These are phyloP conservation scores for Gossypium schwendimanii DNA, from an alignment of 441 rosid species.

Conservation along the genomic window DNA sequence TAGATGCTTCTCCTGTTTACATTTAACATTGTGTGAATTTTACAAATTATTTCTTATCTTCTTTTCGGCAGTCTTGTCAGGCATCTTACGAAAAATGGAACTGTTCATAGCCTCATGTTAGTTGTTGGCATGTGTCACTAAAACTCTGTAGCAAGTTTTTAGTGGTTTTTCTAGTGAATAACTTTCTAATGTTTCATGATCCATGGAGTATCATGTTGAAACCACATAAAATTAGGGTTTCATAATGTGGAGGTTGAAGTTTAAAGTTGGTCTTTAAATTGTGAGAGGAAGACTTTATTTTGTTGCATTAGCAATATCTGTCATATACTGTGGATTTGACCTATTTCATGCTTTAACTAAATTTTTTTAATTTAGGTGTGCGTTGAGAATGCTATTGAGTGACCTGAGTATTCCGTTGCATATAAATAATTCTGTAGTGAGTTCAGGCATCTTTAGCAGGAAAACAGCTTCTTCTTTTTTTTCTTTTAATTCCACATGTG, in stretches of 20 bases:
- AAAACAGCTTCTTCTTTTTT: background rate
- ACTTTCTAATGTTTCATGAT: background rate
- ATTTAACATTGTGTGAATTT: background rate
- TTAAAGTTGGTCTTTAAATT: background rate
- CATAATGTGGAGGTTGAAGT: background rate
- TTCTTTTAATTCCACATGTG: background rate
- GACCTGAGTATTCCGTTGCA: background rate
- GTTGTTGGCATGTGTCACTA: background rate
- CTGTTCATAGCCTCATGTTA: background rate
- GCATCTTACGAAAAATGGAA: background rate
- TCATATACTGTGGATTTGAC: background rate
- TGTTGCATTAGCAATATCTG: background rate
- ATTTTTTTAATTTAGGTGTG: background rate
- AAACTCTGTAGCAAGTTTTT: background rate
- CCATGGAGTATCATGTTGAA: background rate
- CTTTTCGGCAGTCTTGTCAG: background rate
- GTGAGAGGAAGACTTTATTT: background rate
- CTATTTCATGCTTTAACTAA: background rate
- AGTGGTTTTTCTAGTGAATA: background rate
- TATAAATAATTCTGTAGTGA: background rate
- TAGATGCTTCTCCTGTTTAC: conserved; percentile 2
- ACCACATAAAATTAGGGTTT: background rate
- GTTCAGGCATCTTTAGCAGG: background rate
- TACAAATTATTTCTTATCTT: background rate
- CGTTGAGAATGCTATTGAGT: background rate